These are phyloP conservation scores for Syzygium oleosum DNA, from an alignment of 345 rosid genomes.

Conservation along the genomic window DNA sequence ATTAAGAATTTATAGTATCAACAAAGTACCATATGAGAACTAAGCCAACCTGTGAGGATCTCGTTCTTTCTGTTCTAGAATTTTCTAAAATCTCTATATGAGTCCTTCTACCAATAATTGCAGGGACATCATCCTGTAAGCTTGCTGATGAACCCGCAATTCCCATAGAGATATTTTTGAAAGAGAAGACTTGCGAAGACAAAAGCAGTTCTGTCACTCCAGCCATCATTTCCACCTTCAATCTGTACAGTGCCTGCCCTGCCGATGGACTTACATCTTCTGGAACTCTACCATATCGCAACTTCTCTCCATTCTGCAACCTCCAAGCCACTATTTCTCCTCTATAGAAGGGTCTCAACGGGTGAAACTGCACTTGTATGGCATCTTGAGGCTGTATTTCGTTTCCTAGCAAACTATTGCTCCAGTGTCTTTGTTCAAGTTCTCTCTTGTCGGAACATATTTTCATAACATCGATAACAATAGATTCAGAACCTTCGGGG, in stretches of 20 bases:
- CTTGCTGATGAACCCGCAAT: constrained; percentile 17
- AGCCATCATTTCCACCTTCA: constrained; percentile 70
- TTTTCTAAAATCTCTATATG: constrained; percentile 27
- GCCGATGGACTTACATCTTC: constrained; percentile 90
- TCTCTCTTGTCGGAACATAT: constrained; percentile 50
- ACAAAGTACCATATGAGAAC: not conserved
- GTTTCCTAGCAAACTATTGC: constrained; percentile 46
- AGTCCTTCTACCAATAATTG: constrained; percentile 17
- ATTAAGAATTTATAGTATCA: not conserved
- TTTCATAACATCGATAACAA: constrained; percentile 41
- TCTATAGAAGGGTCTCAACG: constrained; percentile 83
- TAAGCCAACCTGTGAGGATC: constrained; percentile 51
- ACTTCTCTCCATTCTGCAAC: constrained; percentile 61
- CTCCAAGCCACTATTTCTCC: constrained; percentile 96
- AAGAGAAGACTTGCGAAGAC: constrained; percentile 93
- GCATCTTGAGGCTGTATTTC: constrained; percentile 80
- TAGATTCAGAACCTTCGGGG: constrained; percentile 74
- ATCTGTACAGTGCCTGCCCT: constrained; percentile 82
- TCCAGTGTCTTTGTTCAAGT: constrained; percentile 22
- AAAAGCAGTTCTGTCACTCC: constrained; percentile 56
- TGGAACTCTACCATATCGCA: constrained; percentile 88
- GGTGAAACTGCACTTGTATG: constrained; percentile 80
- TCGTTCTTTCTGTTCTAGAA: constrained; percentile 36
- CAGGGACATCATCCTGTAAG: constrained; percentile 15
- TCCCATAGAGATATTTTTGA: constrained; percentile 53